Base-by-base conservation (phyloP, 371 early-diverging fungal species). In the Actinomortierella wolfii region DNA sequence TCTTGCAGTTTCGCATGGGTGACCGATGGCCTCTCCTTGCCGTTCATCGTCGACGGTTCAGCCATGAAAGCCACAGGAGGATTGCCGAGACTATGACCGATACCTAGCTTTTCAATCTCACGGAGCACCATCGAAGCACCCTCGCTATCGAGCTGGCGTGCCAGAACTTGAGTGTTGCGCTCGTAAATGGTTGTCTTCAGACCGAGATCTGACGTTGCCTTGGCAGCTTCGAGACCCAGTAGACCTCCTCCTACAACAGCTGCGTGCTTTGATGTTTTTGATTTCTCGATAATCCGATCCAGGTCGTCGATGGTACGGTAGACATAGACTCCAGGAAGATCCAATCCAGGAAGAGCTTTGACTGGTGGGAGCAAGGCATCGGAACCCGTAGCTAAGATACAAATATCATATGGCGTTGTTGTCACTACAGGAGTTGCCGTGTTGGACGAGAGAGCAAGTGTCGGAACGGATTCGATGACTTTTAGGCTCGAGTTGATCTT, bases 201-300 rank as follows among this genome's bases (percentile, higher is more conserved):
- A 13, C 79, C 81, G 25, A 89, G 71, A 63, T 87, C 86, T 41
- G 68, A 62, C 49, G 80, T 79, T 40, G 86, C 89, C 51, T 85
- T 83, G 54, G 89, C 89, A 21, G 89, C 89, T 67, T 89, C 89
- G 26, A 89, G 67, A 11, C 89, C 89, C 24, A 89, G 69, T 40
- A 89, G 64, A 42, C 89, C 89, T n/a, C 89, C 89, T 44, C 89
- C 82, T 13, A 89, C 78, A 13, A 86, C 78, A 17, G 85, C 77
- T 3, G 79, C 79, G 21, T 58, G 59, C 48, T 81, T 75, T 24
- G 76, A 79, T 21, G 59, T 53, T 45, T 77, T 48, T 15, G 86
- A 62, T 67, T 78, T 80, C 3, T 68, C 63, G 28, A 83, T 82
- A 25, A 89, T 88, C 48, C 58, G 51, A 8, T 82, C 61, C 17